Base-by-base conservation (phyloP, 164 flowering plant genomes). In the Kingdonia uniflora region DNA sequence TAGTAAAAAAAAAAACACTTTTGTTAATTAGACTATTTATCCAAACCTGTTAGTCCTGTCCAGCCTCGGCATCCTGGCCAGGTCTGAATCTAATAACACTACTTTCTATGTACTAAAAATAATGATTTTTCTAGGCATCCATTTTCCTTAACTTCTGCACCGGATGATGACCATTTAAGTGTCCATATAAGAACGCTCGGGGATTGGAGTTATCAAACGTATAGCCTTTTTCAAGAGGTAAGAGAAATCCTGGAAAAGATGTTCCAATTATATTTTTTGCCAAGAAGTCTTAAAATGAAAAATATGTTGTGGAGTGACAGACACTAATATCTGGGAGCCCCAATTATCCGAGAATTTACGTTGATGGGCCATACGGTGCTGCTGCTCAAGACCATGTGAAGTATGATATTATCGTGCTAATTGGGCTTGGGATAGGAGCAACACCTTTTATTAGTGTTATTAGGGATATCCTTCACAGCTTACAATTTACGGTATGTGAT, bases 341-440 rank as follows among this genome's bases (percentile, higher is more conserved):
- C 1, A 42, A 42, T n/a, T 62, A 55, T n/a, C 81, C 77, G 0
- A 70, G 64, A 55, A 46, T 77, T 40, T 55, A 53, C 62, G 58
- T 77, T 1, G 79, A 77, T 55, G 79, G 81, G 0, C 79, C 79
- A 1, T 77, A 74, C 52, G 76, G 78, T 16, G 75, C 80, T 29
- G 63, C 83, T 11, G 57, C 78, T 19, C 80, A 76, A 66, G 80
- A 79, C 55, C 69, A 79, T 46, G 49, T 65, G 39, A 78, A 47
- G 33, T 47, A 47, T 47, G 51, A 47, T 47, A 47, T 47, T 14
- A 25, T 47, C 29, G n/a, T 47, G 33, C 29, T 47, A 12, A 23
- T 47, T 4, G 51, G 51, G 21, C 51, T 47, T 1, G 51, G 51
- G 8, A 47, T 47, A 21, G 51, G 51, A 13, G 51, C 51, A 20